Evolutionary conservation across 768 basidiomycete species (phyloP), one percentile per base, ranked within the genome.

Genomic region (Lentinus brumalis): DNA sequence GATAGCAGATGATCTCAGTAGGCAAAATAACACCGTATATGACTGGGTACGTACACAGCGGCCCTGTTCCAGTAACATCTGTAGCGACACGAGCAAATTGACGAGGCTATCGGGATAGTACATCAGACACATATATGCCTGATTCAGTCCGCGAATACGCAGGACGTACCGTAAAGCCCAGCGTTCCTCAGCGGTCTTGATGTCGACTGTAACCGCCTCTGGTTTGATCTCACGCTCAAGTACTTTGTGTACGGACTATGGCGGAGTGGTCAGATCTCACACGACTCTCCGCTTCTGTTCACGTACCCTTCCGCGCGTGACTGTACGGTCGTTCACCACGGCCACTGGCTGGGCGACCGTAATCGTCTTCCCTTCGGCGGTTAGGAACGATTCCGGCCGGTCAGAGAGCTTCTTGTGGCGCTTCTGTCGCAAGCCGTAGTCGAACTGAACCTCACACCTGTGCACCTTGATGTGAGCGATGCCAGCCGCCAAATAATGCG

Each of bases 361-460:
- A 52, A 93, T 91, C 21, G 75, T 74, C 60, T 87, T 89, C 15
- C 91, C 91, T 29, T 75, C 71, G 14, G 76, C 76, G 26, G 87
- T 82, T 4, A 72, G 70, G 63, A 92, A 91, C 1, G 82, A 75
- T 11, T 73, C 59, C 0, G 89, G 89, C 18, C 90, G 81, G 10
- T 73, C 59, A 18, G 75, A 73, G 0, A 88, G 63, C 16, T 80
- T 83, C 46, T 72, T 78, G 46, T 77, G 74, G 21, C 88, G 79
- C 59, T 75, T 76, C 60, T 88, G 86, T 32, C 83, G 82, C 42
- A 92, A 76, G 3, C 88, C 83, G 67, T 92, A 92, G 65, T 92
- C 89, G 69, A 83, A 86, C 69, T 91, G 89, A 6, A 91, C 81
- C 68, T 91, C 91, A 67, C 91, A 92, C 91, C 91, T 91, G 16